Evolutionary conservation across 2,329 filamentous ascomycete species (phyloP).

Genomic region (Bipolaris gigantea): DNA sequence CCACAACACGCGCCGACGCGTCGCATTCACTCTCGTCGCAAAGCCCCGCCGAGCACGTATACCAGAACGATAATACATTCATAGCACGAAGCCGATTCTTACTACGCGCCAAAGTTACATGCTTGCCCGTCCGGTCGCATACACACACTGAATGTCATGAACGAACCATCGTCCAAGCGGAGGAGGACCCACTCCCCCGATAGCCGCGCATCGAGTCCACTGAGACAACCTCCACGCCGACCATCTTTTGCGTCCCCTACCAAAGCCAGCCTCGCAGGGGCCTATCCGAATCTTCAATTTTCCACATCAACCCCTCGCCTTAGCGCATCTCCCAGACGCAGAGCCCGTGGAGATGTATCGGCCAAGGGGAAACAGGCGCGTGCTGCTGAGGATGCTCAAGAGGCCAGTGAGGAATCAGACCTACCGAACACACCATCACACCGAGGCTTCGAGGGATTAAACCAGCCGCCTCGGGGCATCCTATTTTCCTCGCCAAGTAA

Average conservation of each 20-base stretch:
- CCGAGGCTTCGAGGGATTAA: conserved; percentile 14
- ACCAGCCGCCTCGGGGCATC: conserved; percentile 28
- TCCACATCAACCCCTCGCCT: conserved; percentile 20
- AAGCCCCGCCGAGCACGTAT: conserved; percentile 4
- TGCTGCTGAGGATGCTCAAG: background rate
- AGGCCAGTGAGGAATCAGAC: conserved; percentile 20
- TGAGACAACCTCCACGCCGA: conserved; percentile 38
- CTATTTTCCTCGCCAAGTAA: conserved; percentile 41
- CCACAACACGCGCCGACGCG: conserved; percentile 36
- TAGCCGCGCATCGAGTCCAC: conserved; percentile 27
- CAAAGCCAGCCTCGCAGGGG: conserved; percentile 45
- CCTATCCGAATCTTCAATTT: conserved; percentile 40
- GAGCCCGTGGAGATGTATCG: conserved; percentile 14
- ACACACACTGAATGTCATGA: conserved; percentile 23
- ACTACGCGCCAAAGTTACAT: background rate
- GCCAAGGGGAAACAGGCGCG: conserved; percentile 27
- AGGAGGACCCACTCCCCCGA: conserved; percentile 38
- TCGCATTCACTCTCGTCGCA: conserved; percentile 19
- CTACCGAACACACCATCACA: conserved; percentile 28
- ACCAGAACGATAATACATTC: background rate
- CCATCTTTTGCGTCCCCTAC: conserved; percentile 46
- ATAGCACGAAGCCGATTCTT: background rate
- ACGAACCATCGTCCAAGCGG: conserved; percentile 40
- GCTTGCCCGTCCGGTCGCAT: background rate
- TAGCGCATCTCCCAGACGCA: conserved; percentile 4